phyloP scores from a whole-genome alignment of 805 yeast genomes.

The Sporopachydermia lactativora region DNA sequence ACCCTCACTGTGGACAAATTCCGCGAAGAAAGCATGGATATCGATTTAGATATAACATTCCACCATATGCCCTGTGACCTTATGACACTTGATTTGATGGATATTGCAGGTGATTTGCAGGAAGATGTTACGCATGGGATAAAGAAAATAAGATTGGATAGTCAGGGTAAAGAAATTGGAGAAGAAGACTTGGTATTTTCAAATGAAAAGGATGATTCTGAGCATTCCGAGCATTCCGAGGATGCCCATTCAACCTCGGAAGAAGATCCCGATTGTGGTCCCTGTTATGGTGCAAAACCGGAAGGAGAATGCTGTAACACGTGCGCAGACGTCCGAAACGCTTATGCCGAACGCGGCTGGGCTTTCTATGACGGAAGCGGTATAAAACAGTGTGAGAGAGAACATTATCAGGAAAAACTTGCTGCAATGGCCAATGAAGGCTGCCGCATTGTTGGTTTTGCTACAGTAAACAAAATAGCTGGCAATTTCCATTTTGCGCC shows the following conservation, averaged over 20 bases:
- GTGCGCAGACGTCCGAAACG: conserved; percentile 68
- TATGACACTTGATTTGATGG: conserved; percentile 75
- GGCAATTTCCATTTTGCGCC: conserved; percentile 96
- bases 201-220: conserved; percentile 14
- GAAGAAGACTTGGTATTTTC: conserved; percentile 29
- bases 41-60: conserved; percentile 71
- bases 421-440: conserved; percentile 61
- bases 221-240: conserved; percentile 8
- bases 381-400: conserved; percentile 81
- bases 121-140: conserved; percentile 64
- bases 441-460: conserved; percentile 71
- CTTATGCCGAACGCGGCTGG: conserved; percentile 73
- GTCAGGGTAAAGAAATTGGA: conserved; percentile 33
- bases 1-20: conserved; percentile 76
- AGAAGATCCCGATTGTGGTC: conserved; percentile 55
- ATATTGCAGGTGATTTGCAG: conserved; percentile 75
- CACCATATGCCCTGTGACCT: conserved; percentile 79
- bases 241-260: conserved; percentile 15
- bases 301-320: conserved; percentile 62
- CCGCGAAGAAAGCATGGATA: conserved; percentile 56
- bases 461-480: conserved; percentile 68
- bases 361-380: conserved; percentile 80
- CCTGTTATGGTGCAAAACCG: conserved; percentile 76
- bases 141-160: conserved; percentile 47
- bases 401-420: conserved; percentile 63